Percentiles rank a stretch among this genome's conserved stretches.
phyloP scores from a whole-genome alignment of 148 eudicot genomes.

The Limonium bicolor region DNA sequence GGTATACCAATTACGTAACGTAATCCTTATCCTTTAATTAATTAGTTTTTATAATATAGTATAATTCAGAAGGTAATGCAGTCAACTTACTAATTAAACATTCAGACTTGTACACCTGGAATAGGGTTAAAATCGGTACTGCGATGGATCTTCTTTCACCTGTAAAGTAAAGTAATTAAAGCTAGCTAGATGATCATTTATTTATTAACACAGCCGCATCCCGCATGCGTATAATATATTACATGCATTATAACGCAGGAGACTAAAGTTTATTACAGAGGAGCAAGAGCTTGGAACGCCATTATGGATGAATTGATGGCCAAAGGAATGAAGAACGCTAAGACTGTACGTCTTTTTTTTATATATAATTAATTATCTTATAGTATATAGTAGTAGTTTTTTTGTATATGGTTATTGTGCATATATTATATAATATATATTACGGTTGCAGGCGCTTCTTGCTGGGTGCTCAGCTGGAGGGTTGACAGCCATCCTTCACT shows the following conservation, averaged over 20 bases:
- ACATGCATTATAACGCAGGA: conserved; percentile 26
- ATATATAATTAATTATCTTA: neutral
- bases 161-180: conserved; percentile 25
- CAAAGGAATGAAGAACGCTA: conserved; percentile 77
- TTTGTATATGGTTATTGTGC: no score
- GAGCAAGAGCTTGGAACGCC: conserved; percentile 60
- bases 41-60: no score
- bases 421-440: no score
- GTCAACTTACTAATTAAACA: no score
- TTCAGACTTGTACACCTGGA: conserved; percentile 55
- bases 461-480: conserved; percentile 4
- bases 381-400: no score
- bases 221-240: neutral
- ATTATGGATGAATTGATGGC: conserved; percentile 67
- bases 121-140: conserved; percentile 37
- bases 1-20: no score
- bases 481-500: neutral
- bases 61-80: no score
- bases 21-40: no score
- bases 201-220: neutral
- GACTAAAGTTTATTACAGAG: conserved; percentile 69
- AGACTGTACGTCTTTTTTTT: conserved; percentile 26
- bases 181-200: neutral
- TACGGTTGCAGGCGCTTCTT: neutral
- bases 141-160: conserved; percentile 49